Percentiles rank a stretch among this genome's conserved stretches.
Conservation (phyloP, 2,329 filamentous ascomycete genomes). For the Aspergillus neotritici region DNA sequence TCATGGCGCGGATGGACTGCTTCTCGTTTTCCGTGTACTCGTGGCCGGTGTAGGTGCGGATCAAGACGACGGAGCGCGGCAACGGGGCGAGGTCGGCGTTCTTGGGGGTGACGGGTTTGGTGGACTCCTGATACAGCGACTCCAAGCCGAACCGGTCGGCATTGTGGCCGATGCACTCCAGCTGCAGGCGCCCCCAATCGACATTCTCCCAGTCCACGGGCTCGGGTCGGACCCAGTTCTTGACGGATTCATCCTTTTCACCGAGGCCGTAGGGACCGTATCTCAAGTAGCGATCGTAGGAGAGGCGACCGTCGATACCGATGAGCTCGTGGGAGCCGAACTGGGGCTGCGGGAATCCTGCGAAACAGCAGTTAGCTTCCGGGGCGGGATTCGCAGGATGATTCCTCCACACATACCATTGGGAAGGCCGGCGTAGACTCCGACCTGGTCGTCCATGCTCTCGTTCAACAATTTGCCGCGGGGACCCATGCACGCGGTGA, state of each 20-base stretch:
- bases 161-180: conserved; percentile 61
- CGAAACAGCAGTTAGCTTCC: conserved; percentile 38
- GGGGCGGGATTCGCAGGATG: conserved; percentile 19
- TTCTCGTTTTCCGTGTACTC: conserved; percentile 75
- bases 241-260: conserved; percentile 17
- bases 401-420: not conserved
- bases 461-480: conserved; percentile 47
- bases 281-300: conserved; percentile 62
- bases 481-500: conserved; percentile 61
- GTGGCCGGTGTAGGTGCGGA: conserved; percentile 78
- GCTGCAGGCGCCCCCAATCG: conserved; percentile 65
- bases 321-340: conserved; percentile 59
- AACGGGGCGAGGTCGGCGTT: conserved; percentile 24
- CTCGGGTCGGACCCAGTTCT: conserved; percentile 17
- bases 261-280: conserved; percentile 51
- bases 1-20: conserved; percentile 73
- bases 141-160: conserved; percentile 50
- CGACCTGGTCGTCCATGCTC: conserved; percentile 56
- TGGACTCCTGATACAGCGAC: no score
- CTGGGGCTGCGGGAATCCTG: conserved; percentile 53
- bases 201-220: conserved; percentile 53
- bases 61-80: conserved; percentile 68
- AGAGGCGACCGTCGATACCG: conserved; percentile 56
- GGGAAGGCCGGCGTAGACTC: conserved; percentile 48
- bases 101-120: conserved; percentile 20